Base-by-base conservation (phyloP, 1,284 basidiomycete species). In the Peniophora sp. region DNA sequence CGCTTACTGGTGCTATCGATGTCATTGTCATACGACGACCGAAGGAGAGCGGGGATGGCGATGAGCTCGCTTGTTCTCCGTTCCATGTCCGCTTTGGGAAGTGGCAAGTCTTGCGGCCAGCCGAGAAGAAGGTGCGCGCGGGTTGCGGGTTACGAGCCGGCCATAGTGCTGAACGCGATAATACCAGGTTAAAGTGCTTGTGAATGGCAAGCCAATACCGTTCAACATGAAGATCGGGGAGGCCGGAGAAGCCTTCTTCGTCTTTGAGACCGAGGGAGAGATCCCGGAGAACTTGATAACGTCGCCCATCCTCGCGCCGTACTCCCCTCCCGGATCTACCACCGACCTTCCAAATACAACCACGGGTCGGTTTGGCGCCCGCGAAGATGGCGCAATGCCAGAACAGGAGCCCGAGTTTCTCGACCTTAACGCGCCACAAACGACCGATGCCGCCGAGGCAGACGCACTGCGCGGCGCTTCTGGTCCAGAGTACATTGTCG, bases 201-300 rank as follows among this genome's bases (percentile, higher is more conserved):
- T 95, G 61, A 93, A 93, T 66, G 88, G 87, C 35, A 74, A 78
- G 52, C 77, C 79, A 10, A 85, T 93, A 48, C 96, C 96, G 2
- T 99, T 93, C 65, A 81, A 79, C 63, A 99, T 99, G 97, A 99
- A 99, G 75, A 95, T 99, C 57, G 93, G 94, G 42, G 96, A 99
- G 55, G 92, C 95, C 1, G 97, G 97, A 17, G 97, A 99, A 70
- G 97, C 96, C 0, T 99, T 99, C 75, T 99, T 99, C 62, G 90
- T 99, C 37, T 92, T 99, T 58, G 95, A 99, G 68, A 97, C 96
- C 1, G 92, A 97, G 44, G 90, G 88, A 48, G 90, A 95, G 55
- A 85, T 99, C 32, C 96, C 97, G 1, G 88, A 84, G 45, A 91
- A 95, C 62, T 80, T 99, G 53, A 88, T 96, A 58, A 99, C 97